These are phyloP conservation scores for Myxozyma udenii DNA, from an alignment of 805 yeast species.

Conservation along the genomic window DNA sequence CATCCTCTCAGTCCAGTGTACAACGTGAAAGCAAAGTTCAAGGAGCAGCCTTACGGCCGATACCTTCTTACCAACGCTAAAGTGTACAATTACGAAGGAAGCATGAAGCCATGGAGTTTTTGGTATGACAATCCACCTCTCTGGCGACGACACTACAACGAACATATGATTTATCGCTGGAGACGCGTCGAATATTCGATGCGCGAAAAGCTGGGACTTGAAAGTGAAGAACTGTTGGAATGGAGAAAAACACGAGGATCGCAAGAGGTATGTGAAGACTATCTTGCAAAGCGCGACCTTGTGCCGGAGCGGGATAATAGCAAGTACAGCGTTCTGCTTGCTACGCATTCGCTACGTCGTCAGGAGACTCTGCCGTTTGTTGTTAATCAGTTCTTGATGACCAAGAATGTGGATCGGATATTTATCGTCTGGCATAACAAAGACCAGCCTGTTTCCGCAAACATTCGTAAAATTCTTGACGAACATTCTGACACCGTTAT, in stretches of 20 bases:
- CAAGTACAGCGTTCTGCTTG: constrained; percentile 26
- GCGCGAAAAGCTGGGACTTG: constrained; percentile 13
- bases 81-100: constrained; percentile 26
- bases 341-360: constrained; percentile 25
- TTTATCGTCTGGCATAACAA: constrained; percentile 29
- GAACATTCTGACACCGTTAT: constrained; percentile 18
- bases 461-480: constrained; percentile 13
- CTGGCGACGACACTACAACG: constrained; percentile 25
- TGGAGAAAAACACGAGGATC: constrained; percentile 27
- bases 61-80: constrained; percentile 24
- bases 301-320: constrained; percentile 21
- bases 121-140: constrained; percentile 18
- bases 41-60: constrained; percentile 13
- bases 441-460: constrained; percentile 19
- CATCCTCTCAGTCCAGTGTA: constrained; percentile 26
- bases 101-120: constrained; percentile 28
- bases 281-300: constrained; percentile 10
- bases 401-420: constrained; percentile 22
- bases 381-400: constrained; percentile 21
- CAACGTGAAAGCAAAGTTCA: constrained; percentile 23
- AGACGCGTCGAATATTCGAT: constrained; percentile 21
- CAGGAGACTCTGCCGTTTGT: constrained; percentile 28
- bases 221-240: constrained; percentile 13
- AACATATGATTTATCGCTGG: constrained; percentile 25
- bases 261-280: constrained; percentile 17